Conservation (phyloP, 2,329 filamentous ascomycete species). For the Ophiosphaerella narmari region DNA sequence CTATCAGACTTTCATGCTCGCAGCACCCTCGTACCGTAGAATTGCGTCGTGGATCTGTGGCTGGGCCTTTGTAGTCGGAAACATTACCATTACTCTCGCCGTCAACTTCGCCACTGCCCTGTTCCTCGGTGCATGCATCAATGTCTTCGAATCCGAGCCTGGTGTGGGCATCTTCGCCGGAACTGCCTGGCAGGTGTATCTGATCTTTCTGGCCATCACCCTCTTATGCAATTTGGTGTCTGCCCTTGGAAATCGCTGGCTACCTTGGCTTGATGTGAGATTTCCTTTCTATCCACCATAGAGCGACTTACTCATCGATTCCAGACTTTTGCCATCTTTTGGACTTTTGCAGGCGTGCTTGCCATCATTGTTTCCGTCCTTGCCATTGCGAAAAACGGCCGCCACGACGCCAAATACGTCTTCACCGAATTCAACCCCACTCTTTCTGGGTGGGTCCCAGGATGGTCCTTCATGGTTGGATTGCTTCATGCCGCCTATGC, state of each 20-base stretch:
- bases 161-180: conserved; percentile 53
- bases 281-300: conserved; percentile 24
- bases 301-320: conserved; percentile 24
- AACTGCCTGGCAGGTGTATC: conserved; percentile 52
- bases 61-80: conserved; percentile 78
- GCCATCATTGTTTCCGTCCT: conserved; percentile 67
- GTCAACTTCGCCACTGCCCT: conserved; percentile 74
- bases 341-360: conserved; percentile 73
- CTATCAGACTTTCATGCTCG: conserved; percentile 78
- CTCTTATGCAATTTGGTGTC: conserved; percentile 57
- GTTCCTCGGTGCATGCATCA: conserved; percentile 60
- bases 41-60: conserved; percentile 73
- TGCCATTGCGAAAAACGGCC: conserved; percentile 70
- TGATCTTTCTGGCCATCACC: conserved; percentile 57
- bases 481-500: conserved; percentile 74
- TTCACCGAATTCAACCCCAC: conserved; percentile 69
- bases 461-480: conserved; percentile 76
- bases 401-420: conserved; percentile 65
- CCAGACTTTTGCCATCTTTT: conserved; percentile 72
- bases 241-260: conserved; percentile 58
- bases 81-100: conserved; percentile 81
- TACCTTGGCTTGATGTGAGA: conserved; percentile 69
- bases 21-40: conserved; percentile 63
- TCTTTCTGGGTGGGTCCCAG: conserved; percentile 69
- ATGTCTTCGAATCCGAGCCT: conserved; percentile 56